Evolutionary conservation across 768 basidiomycete species (phyloP).

Genomic region (Suillus brevipes): DNA sequence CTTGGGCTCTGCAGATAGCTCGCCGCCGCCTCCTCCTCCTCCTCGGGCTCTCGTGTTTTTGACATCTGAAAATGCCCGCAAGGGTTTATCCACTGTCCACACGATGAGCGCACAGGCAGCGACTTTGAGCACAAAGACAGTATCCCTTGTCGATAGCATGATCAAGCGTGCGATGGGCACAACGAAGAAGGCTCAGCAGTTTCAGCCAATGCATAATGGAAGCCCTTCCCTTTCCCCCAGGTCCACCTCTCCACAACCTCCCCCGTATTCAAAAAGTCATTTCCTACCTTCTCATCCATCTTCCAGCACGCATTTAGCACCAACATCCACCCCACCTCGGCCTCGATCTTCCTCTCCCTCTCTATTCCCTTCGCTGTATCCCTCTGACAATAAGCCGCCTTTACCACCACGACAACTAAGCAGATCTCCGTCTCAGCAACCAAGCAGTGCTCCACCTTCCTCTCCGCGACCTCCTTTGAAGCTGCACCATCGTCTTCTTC

Average conservation of each 20-base stretch:
- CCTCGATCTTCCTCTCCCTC: constrained; percentile 10
- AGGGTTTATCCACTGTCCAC: constrained; percentile 60
- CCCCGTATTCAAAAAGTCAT: neutral
- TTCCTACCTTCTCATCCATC: neutral
- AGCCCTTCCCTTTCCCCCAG: constrained; percentile 6
- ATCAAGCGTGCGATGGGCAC: constrained; percentile 56
- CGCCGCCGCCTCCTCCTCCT: constrained; percentile 24
- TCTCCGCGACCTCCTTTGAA: constrained; percentile 26
- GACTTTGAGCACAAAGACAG: constrained; percentile 62
- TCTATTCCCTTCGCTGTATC: neutral
- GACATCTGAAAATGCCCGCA: constrained; percentile 57
- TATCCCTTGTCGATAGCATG: constrained; percentile 59
- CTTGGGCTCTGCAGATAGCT: constrained; percentile 22
- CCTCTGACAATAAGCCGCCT: constrained; percentile 15
- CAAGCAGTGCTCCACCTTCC: constrained; percentile 9
- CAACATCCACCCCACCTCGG: constrained; percentile 8
- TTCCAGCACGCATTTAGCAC: constrained; percentile 8
- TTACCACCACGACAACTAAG: constrained; percentile 18
- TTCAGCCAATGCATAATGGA: neutral
- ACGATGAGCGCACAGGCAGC: constrained; percentile 66
- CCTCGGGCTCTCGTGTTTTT: constrained; percentile 56
- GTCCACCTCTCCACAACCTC: neutral
- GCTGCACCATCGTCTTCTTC: constrained; percentile 49
- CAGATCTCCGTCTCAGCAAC: constrained; percentile 17
- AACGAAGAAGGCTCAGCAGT: constrained; percentile 31